Evolutionary conservation across 2,329 filamentous ascomycete species (phyloP).

Genomic region (Triangularia setosa): DNA sequence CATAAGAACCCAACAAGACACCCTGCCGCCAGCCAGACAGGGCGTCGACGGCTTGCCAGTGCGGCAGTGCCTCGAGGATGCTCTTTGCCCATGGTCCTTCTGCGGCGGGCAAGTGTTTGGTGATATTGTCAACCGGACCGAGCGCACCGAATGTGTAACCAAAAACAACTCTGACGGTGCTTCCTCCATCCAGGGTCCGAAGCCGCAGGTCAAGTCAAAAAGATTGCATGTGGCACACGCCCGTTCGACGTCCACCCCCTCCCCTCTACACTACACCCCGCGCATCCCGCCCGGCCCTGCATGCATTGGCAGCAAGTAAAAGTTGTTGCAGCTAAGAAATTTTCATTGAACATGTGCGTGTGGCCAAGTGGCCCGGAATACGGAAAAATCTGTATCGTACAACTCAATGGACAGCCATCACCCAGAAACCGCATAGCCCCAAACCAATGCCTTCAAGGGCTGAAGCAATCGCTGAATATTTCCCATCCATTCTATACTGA

Average conservation of each 20-base stretch:
- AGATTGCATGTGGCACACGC: background rate
- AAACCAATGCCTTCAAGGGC: slow-evolving; percentile 18
- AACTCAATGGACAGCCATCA: slow-evolving; percentile 22
- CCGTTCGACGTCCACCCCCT: background rate
- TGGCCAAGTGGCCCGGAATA: slow-evolving; percentile 18
- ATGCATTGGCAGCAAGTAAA: background rate
- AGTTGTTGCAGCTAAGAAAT: background rate
- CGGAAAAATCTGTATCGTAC: slow-evolving; percentile 27
- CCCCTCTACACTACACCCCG: background rate
- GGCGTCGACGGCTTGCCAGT: background rate
- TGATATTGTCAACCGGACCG: background rate
- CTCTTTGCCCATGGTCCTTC: background rate
- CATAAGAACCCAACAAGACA: background rate
- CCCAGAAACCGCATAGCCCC: slow-evolving; percentile 12
- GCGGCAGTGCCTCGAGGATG: background rate
- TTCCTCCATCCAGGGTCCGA: background rate
- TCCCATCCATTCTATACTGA: slow-evolving; percentile 29
- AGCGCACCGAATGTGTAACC: background rate
- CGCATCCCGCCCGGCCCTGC: background rate
- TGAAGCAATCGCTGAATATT: slow-evolving; percentile 21
- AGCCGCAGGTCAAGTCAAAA: background rate
- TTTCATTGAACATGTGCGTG: background rate
- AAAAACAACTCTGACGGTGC: background rate
- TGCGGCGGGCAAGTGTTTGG: background rate
- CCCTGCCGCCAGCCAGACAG: background rate